A percentile compares a stretch with the other conserved stretches of the same genome.
phyloP scores from a whole-genome alignment of 2,329 filamentous ascomycete species.

The Arachnomyces sp. region DNA sequence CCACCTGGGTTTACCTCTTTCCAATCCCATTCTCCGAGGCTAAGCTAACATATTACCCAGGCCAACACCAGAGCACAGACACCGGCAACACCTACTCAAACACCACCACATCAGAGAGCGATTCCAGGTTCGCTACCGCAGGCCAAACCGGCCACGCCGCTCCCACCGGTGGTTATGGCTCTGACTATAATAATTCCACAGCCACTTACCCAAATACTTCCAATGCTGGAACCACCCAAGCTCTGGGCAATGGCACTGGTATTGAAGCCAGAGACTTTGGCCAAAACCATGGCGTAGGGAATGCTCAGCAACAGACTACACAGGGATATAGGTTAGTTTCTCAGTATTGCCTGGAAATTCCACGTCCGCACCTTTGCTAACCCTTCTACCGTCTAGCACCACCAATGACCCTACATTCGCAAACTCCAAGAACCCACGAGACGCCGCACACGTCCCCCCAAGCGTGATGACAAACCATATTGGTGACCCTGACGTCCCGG shows the following conservation, averaged over 20 bases:
- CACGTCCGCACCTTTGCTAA: not conserved
- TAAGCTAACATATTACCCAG: slow-evolving; percentile 10
- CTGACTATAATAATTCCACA: not conserved
- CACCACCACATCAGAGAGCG: slow-evolving; percentile 10
- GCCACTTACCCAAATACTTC: slow-evolving; percentile 1
- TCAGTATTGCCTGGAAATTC: not conserved
- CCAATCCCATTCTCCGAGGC: not conserved
- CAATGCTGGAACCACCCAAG: slow-evolving; percentile 11
- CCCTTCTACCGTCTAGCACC: not conserved
- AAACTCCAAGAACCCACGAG: slow-evolving; percentile 40
- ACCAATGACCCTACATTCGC: not conserved
- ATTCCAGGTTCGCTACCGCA: slow-evolving; percentile 7
- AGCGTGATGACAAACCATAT: slow-evolving; percentile 44
- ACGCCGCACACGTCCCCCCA: slow-evolving; percentile 51
- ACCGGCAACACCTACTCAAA: not conserved
- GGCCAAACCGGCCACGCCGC: slow-evolving; percentile 9
- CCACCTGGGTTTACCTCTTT: not conserved
- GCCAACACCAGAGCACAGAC: slow-evolving; percentile 8
- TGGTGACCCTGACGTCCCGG: slow-evolving; percentile 39
- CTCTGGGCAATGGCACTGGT: slow-evolving; percentile 9
- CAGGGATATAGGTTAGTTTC: no score
- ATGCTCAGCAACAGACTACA: no score
- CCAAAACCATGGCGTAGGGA: slow-evolving; percentile 13
- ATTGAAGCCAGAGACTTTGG: slow-evolving; percentile 13
- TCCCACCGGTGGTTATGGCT: slow-evolving; percentile 1